Conservation (phyloP, 2,329 filamentous ascomycete genomes). For the Endoconidiophora laricicola region DNA sequence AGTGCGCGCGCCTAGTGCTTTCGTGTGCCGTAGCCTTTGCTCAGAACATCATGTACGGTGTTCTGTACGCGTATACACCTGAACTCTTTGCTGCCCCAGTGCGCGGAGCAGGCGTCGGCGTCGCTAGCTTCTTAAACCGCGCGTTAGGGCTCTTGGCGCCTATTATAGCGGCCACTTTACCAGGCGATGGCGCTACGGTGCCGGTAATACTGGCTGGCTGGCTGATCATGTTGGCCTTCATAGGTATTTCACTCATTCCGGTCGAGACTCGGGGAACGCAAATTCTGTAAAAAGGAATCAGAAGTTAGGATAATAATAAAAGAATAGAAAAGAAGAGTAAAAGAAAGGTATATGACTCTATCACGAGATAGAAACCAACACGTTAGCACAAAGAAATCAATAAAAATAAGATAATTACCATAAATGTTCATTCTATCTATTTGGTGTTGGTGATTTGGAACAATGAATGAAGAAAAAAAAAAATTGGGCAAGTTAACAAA, state of each 20-base stretch:
- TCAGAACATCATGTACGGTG: constrained; percentile 64
- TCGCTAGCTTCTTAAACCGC: constrained; percentile 55
- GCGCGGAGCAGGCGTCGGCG: constrained; percentile 54
- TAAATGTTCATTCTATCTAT: no score
- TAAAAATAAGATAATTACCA: no score
- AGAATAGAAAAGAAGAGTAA: no score
- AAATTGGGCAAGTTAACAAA: background rate
- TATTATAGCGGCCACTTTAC: constrained; percentile 45
- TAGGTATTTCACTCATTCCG: constrained; percentile 42
- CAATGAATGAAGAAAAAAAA: constrained; percentile 1
- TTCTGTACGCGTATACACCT: constrained; percentile 61
- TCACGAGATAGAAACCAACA: no score
- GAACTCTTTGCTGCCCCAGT: constrained; percentile 61
- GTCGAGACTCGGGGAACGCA: constrained; percentile 27
- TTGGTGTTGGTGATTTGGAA: no score
- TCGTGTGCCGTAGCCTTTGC: constrained; percentile 53
- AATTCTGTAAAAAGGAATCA: no score
- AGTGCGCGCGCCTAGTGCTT: constrained; percentile 40
- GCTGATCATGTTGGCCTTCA: constrained; percentile 41
- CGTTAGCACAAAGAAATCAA: no score
- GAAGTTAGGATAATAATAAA: no score
- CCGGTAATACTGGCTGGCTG: constrained; percentile 41
- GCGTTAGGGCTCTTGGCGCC: constrained; percentile 51
- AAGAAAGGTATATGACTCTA: no score
- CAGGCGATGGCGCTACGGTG: constrained; percentile 38